phyloP scores from a whole-genome alignment of 257 asterid genomes.

The Galeopsis tetrahit region DNA sequence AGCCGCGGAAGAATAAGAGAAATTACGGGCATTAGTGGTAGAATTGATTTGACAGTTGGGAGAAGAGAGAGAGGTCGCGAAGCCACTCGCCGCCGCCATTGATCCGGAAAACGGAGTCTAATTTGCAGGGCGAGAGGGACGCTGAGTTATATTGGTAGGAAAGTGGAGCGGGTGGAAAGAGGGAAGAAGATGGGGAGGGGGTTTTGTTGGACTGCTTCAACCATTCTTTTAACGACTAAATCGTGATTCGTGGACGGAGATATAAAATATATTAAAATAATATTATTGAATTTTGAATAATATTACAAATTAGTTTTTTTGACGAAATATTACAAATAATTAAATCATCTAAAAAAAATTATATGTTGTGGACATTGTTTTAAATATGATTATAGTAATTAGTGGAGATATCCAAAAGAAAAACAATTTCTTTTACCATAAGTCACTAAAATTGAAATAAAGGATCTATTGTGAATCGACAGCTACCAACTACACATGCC shows the following conservation, averaged over 20 bases:
- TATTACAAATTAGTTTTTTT: no score
- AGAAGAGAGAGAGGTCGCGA: constrained; percentile 35
- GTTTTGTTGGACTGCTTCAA: not conserved
- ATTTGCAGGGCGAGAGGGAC: constrained; percentile 32
- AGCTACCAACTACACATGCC: not conserved
- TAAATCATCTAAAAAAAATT: no score
- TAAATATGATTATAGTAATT: no score
- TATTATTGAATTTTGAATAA: no score
- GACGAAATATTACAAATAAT: no score
- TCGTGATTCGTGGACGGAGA: constrained; percentile 20
- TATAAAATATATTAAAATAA: no score
- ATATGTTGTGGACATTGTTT: no score
- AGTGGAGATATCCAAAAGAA: no score
- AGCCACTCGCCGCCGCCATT: constrained; percentile 58
- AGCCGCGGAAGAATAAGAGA: constrained; percentile 38
- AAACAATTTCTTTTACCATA: no score
- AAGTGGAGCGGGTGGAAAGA: not conserved
- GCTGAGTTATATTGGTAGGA: constrained; percentile 28
- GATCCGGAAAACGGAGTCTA: constrained; percentile 32
- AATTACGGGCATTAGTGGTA: constrained; percentile 32
- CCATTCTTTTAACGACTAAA: constrained; percentile 15
- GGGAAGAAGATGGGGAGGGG: not conserved
- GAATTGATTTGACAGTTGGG: not conserved
- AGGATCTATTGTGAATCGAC: not conserved
- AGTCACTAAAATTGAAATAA: not conserved